Base-by-base conservation (phyloP, 768 basidiomycete genomes). In the Dioszegia hungarica region DNA sequence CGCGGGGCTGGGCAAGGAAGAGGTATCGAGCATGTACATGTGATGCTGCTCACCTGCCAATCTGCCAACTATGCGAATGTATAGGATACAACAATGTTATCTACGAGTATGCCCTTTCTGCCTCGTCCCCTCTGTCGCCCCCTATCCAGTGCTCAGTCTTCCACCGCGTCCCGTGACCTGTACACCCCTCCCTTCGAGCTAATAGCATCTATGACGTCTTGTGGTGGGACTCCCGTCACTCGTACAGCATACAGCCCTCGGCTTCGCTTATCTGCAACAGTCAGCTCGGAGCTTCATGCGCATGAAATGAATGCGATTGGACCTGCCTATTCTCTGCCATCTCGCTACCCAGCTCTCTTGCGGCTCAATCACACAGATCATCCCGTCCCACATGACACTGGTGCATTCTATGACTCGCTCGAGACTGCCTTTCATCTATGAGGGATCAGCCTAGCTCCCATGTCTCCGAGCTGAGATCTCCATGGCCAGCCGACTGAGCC, bases 231-330 rank as follows among this genome's bases (percentile, higher is more conserved):
- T 36, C 77, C 78, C 10, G 70, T 74, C 19, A 78, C 72, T 57
- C 90, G 85, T 17, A 88, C 89, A 14, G 94, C 94, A 73, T 99
- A 99, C 79, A 97, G 85, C 0, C 94, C 94, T 3, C 87, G 82
- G 12, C 85, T 86, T 67, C 90, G 89, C 77, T 92, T 92, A 61
- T 89, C 94, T 95, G 67, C n/a, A n/a, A 40, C n/a, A 9, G 59
- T 19, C 36, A 64, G 34, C 45, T 45, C 47, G 25, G 33, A 19
- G 15, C 20, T 43, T 29, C 15, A n/a, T 33, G 9, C 5, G 12
- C 29, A 28, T 19, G 4, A n/a, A 54, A n/a, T n/a, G n/a, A n/a
- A n/a, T n/a, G n/a, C n/a, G 48, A 24, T 1, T 11, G 25, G 4
- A 81, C 86, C 61, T 65, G 93, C 94, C 84, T 64, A 87, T 90